phyloP scores from a whole-genome alignment of 768 basidiomycete species.

The Russula foetens region DNA sequence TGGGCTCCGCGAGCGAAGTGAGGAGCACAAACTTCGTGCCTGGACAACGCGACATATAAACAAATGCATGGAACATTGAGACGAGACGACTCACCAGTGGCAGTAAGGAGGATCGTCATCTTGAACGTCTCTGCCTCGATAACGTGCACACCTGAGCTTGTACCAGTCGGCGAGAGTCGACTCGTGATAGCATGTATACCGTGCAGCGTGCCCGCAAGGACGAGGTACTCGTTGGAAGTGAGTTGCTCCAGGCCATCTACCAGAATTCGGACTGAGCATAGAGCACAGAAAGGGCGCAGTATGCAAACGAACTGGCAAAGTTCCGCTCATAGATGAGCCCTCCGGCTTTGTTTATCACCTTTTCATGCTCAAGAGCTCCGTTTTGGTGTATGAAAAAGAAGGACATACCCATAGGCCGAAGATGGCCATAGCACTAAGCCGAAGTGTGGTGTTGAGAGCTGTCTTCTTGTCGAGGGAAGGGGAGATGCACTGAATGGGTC shows the following conservation, averaged over 20 bases:
- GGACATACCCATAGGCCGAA: conserved; percentile 73
- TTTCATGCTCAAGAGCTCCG: conserved; percentile 18
- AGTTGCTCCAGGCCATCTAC: conserved; percentile 86
- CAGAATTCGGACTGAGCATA: neutral
- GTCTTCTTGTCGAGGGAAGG: too few relatives aligned
- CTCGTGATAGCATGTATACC: conserved; percentile 99
- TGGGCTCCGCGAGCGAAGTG: conserved; percentile 69
- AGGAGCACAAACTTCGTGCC: conserved; percentile 95
- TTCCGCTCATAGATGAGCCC: conserved; percentile 91
- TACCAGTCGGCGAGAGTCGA: conserved; percentile 73
- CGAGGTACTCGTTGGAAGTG: conserved; percentile 90
- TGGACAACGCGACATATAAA: conserved; percentile 25
- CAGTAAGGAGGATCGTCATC: conserved; percentile 82
- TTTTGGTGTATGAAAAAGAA: neutral
- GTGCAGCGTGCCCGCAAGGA: conserved; percentile 92
- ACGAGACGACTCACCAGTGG: conserved; percentile 56
- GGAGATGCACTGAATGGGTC: too few relatives aligned
- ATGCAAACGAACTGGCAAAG: conserved; percentile 60
- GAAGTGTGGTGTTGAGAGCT: too few relatives aligned
- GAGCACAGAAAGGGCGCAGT: neutral
- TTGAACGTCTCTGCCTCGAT: conserved; percentile 96
- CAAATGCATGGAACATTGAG: neutral
- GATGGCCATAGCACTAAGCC: conserved; percentile 48
- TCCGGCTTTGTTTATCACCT: conserved; percentile 98
- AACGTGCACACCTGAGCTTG: conserved; percentile 85